Percentiles rank a stretch among this genome's conserved stretches.
These are phyloP conservation scores for Hygrocybe punicea DNA, from an alignment of 768 basidiomycete genomes.

Conservation along the genomic window DNA sequence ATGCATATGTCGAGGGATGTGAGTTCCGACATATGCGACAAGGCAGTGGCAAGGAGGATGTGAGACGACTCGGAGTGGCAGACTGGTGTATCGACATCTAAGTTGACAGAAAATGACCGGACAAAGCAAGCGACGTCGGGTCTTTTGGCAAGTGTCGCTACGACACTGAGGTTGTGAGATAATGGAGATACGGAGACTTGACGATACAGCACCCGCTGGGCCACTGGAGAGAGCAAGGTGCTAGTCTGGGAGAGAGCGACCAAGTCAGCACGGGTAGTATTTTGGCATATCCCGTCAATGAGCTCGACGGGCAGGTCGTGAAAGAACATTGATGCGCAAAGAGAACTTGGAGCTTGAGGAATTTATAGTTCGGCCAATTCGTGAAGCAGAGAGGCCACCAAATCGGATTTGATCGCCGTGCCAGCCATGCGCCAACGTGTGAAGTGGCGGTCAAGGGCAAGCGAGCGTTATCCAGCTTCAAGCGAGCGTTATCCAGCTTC, in stretches of 20 bases:
- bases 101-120: constrained; percentile 54
- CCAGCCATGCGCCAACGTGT: constrained; percentile 30
- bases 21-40: constrained; percentile 60
- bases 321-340: constrained; percentile 41
- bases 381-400: constrained; percentile 7
- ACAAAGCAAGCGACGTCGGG: constrained; percentile 61
- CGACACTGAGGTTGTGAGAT: constrained; percentile 45
- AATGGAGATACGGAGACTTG: constrained; percentile 46
- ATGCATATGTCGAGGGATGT: constrained; percentile 54
- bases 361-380: constrained; percentile 9
- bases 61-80: constrained; percentile 52
- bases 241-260: constrained; percentile 46
- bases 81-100: constrained; percentile 41
- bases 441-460: constrained; percentile 24
- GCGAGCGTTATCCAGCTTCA: constrained; percentile 11
- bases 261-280: constrained; percentile 38
- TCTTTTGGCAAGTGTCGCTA: constrained; percentile 53
- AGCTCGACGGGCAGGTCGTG: constrained; percentile 58
- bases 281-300: constrained; percentile 47
- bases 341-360: constrained; percentile 8
- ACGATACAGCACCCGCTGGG: constrained; percentile 63
- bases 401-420: constrained; percentile 40
- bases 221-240: constrained; percentile 44
- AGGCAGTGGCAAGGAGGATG: constrained; percentile 46
- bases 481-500: not conserved